A percentile compares a stretch with the other conserved stretches of the same genome.
These are phyloP conservation scores for Naganishia sp. DNA, from an alignment of 1,284 basidiomycete genomes.

Conservation along the genomic window DNA sequence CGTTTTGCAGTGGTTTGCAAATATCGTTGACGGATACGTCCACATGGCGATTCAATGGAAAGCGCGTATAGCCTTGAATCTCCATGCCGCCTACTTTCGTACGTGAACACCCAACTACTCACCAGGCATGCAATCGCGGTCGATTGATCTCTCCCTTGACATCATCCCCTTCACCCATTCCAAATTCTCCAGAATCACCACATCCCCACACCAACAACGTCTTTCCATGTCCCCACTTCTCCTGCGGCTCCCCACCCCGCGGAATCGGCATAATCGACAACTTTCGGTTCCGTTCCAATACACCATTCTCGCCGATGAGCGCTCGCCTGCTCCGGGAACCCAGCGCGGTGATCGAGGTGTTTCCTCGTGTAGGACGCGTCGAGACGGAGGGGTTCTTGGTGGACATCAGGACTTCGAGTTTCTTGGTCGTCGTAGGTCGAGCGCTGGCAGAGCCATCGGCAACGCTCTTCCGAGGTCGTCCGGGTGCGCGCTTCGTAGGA, in stretches of 20 bases:
- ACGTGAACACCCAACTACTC: conserved; percentile 38
- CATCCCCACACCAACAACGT: conserved; percentile 78
- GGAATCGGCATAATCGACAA: conserved; percentile 15
- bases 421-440: background rate
- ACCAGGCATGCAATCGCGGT: conserved; percentile 64
- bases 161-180: conserved; percentile 64
- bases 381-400: background rate
- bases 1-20: no score
- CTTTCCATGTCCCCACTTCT: conserved; percentile 58
- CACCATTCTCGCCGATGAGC: conserved; percentile 23
- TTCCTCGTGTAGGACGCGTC: background rate
- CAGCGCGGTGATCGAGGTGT: conserved; percentile 27
- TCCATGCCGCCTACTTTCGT: conserved; percentile 62
- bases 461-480: conserved; percentile 6
- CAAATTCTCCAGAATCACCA: conserved; percentile 86
- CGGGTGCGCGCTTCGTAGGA: conserved; percentile 1
- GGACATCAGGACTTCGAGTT: background rate
- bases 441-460: background rate
- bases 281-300: conserved; percentile 9
- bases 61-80: conserved; percentile 66
- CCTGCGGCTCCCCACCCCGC: background rate
- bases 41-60: conserved; percentile 35
- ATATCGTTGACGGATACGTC: no score
- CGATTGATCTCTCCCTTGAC: conserved; percentile 67
- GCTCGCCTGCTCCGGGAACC: conserved; percentile 21